Evolutionary conservation across 2,329 filamentous ascomycete species (phyloP).

Genomic region (Stachybotrys echinatus): DNA sequence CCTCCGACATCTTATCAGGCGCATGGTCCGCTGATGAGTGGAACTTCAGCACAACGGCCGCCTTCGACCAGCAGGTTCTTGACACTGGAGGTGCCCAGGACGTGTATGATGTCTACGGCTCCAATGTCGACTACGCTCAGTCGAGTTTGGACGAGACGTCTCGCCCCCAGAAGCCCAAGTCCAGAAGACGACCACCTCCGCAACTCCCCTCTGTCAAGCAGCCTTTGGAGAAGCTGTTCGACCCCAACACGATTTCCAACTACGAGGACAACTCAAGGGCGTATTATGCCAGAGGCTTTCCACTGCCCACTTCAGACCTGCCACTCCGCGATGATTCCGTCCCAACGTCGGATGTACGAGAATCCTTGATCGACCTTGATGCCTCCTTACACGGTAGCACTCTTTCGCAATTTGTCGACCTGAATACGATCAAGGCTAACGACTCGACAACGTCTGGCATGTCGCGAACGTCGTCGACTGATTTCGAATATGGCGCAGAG

Average conservation of each 20-base stretch:
- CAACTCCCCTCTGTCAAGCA: conserved; percentile 51
- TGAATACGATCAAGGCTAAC: conserved; percentile 54
- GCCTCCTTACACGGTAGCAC: conserved; percentile 51
- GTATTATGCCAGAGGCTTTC: conserved; percentile 49
- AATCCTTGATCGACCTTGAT: conserved; percentile 62
- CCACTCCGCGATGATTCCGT: conserved; percentile 52
- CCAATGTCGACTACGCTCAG: conserved; percentile 47
- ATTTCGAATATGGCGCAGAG: conserved; percentile 45
- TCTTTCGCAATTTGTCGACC: conserved; percentile 53
- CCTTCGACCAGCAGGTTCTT: conserved; percentile 56
- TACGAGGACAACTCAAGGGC: conserved; percentile 59
- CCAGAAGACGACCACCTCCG: conserved; percentile 52
- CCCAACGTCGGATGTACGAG: conserved; percentile 44
- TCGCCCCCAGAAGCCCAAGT: conserved; percentile 46
- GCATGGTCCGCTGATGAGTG: conserved; percentile 53
- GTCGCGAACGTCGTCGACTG: conserved; percentile 30
- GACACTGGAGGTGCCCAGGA: conserved; percentile 49
- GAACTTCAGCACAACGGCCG: conserved; percentile 62
- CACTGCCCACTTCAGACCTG: conserved; percentile 45
- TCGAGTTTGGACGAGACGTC: conserved; percentile 43
- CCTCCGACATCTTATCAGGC: conserved; percentile 37
- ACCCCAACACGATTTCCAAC: conserved; percentile 59
- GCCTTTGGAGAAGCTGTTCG: conserved; percentile 60
- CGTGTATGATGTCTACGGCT: conserved; percentile 57
- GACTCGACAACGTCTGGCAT: conserved; percentile 26